Conservation (phyloP, 2,329 filamentous ascomycete genomes). For the Paecilomyces variotii region DNA sequence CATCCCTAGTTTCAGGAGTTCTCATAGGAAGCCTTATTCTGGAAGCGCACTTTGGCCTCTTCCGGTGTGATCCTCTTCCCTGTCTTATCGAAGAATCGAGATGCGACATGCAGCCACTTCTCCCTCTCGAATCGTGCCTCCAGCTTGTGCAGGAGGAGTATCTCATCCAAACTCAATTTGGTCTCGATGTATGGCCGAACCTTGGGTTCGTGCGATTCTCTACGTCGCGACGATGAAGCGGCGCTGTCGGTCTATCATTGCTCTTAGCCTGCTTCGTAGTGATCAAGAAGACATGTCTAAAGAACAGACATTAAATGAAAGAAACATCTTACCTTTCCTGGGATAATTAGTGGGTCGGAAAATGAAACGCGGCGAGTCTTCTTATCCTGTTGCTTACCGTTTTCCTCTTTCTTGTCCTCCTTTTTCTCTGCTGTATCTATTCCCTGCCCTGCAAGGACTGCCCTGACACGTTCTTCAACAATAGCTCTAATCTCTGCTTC, state of each 20-base stretch:
- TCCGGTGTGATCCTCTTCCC: slow-evolving; percentile 38
- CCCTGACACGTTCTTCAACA: not conserved
- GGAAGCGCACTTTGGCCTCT: slow-evolving; percentile 19
- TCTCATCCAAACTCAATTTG: slow-evolving; percentile 17
- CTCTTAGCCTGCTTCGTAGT: not conserved
- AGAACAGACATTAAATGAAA: not conserved
- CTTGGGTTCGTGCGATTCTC: slow-evolving; percentile 4
- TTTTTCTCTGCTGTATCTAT: not conserved
- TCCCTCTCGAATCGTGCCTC: slow-evolving; percentile 35
- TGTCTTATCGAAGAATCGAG: slow-evolving; percentile 42
- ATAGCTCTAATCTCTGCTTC: not conserved
- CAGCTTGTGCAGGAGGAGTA: slow-evolving; percentile 34
- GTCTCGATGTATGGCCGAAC: slow-evolving; percentile 18
- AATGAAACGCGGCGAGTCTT: slow-evolving; percentile 11
- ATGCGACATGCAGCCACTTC: slow-evolving; percentile 41
- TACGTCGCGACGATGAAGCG: not conserved
- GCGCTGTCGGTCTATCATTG: not conserved
- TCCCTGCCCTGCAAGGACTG: not conserved
- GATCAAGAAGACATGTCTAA: not conserved
- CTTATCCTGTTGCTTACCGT: slow-evolving; percentile 1
- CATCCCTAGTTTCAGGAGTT: not conserved
- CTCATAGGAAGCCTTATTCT: not conserved
- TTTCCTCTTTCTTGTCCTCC: slow-evolving; percentile 3
- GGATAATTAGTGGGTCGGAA: slow-evolving; percentile 6
- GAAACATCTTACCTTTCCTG: slow-evolving; percentile 8